Conservation (phyloP, 495 filamentous ascomycete species). For the Diplogelasinospora grovesii region DNA sequence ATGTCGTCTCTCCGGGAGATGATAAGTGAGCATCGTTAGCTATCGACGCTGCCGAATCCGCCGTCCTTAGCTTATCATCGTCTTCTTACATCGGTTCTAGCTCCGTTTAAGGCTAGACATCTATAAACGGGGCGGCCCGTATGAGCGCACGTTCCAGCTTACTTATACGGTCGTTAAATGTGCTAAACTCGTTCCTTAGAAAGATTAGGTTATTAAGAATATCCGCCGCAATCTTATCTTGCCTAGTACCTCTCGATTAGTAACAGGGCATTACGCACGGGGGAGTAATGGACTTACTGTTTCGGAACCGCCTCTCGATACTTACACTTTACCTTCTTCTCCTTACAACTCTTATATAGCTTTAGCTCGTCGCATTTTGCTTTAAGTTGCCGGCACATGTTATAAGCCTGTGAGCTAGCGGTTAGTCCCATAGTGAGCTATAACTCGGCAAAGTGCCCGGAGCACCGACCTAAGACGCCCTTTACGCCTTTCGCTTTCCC, state of each 20-base stretch:
- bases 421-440: conserved; percentile 26
- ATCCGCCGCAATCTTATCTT: conserved; percentile 46
- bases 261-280: neutral
- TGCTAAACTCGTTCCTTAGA: conserved; percentile 28
- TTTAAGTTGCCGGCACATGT: conserved; percentile 59
- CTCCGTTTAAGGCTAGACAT: conserved; percentile 6
- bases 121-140: conserved; percentile 9
- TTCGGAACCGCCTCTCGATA: conserved; percentile 63
- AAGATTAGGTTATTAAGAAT: conserved; percentile 37
- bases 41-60: conserved; percentile 11
- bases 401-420: conserved; percentile 49
- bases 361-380: conserved; percentile 65
- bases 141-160: conserved; percentile 18
- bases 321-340: conserved; percentile 53
- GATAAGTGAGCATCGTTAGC: conserved; percentile 16
- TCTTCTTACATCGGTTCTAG: conserved; percentile 19
- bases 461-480: conserved; percentile 42
- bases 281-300: conserved; percentile 43
- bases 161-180: conserved; percentile 20
- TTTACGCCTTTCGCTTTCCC: conserved; percentile 44
- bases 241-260: conserved; percentile 28
- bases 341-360: conserved; percentile 51
- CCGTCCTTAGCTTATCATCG: conserved; percentile 17
- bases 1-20: conserved; percentile 19
- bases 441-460: neutral